phyloP scores from a whole-genome alignment of 2,329 filamentous ascomycete genomes.

The Berkeleyomyces basicola region DNA sequence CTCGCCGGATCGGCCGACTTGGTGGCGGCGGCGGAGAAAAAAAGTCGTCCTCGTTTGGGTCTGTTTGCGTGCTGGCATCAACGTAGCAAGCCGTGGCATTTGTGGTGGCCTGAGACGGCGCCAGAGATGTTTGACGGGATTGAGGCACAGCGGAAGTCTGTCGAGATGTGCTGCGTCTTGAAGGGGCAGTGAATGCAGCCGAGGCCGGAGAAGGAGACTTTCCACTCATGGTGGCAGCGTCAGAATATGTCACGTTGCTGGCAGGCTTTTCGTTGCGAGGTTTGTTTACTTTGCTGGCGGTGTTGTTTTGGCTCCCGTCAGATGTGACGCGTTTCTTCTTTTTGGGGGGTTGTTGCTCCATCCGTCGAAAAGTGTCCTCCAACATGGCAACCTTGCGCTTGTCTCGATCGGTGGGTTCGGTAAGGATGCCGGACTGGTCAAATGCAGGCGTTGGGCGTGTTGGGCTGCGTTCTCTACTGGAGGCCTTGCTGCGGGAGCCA shows the following conservation, averaged over 20 bases:
- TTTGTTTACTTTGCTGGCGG: constrained; percentile 14
- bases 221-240: constrained; percentile 36
- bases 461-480: constrained; percentile 49
- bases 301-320: constrained; percentile 26
- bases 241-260: constrained; percentile 28
- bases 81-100: constrained; percentile 24
- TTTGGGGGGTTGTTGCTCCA: constrained; percentile 39
- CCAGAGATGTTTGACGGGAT: constrained; percentile 14
- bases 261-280: not conserved
- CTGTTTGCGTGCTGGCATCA: constrained; percentile 37
- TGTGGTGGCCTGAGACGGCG: constrained; percentile 1
- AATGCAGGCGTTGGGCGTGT: constrained; percentile 38
- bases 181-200: constrained; percentile 19
- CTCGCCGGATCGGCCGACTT: constrained; percentile 28
- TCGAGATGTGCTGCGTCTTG: constrained; percentile 20
- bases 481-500: constrained; percentile 43
- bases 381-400: constrained; percentile 51
- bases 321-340: constrained; percentile 48
- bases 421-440: constrained; percentile 42
- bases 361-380: constrained; percentile 45
- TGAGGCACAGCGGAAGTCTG: constrained; percentile 25
- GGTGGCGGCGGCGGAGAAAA: constrained; percentile 26
- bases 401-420: constrained; percentile 47
- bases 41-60: constrained; percentile 36
- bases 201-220: constrained; percentile 36